phyloP scores from a whole-genome alignment of 208 protist genomes.

The Leishmania amazonensis region DNA sequence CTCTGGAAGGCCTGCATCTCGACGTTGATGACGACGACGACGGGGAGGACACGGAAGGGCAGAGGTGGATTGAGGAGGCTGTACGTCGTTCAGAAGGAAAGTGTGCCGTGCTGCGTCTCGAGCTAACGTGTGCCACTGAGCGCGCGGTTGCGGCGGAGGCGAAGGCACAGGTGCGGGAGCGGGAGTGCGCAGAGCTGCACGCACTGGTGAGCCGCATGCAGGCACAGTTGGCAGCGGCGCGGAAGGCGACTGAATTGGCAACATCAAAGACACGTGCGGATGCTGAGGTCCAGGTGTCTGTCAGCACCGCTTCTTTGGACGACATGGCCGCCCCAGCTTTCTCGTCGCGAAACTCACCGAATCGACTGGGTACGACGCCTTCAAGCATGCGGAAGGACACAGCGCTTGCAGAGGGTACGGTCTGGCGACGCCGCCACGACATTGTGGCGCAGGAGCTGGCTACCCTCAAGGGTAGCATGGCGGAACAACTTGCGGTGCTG shows the following conservation, averaged over 20 bases:
- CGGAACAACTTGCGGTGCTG: conserved; percentile 63
- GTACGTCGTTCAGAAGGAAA: conserved; percentile 12
- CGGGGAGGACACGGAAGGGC: not conserved
- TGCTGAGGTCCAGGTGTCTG: not conserved
- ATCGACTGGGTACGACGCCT: not conserved
- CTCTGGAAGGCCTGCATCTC: not conserved
- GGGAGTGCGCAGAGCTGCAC: conserved; percentile 53
- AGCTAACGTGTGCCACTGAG: conserved; percentile 11
- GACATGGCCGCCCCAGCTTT: not conserved
- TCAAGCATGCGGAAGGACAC: not conserved
- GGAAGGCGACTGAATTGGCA: not conserved
- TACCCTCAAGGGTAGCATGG: conserved; percentile 43
- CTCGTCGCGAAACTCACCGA: not conserved
- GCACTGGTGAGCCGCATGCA: conserved; percentile 41
- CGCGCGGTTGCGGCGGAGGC: conserved; percentile 22
- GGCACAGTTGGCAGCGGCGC: conserved; percentile 18
- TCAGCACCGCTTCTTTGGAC: not conserved
- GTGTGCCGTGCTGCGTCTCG: conserved; percentile 16
- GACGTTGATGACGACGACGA: not conserved
- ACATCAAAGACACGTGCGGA: not conserved
- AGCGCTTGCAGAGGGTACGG: not conserved
- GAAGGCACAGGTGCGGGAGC: conserved; percentile 16
- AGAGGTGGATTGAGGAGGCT: conserved; percentile 15
- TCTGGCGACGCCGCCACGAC: conserved; percentile 33
- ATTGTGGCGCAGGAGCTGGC: conserved; percentile 47